Evolutionary conservation across 225 moss, liverwort and hornwort genomes (phyloP).

Genomic region (Marchantia polymorpha): DNA sequence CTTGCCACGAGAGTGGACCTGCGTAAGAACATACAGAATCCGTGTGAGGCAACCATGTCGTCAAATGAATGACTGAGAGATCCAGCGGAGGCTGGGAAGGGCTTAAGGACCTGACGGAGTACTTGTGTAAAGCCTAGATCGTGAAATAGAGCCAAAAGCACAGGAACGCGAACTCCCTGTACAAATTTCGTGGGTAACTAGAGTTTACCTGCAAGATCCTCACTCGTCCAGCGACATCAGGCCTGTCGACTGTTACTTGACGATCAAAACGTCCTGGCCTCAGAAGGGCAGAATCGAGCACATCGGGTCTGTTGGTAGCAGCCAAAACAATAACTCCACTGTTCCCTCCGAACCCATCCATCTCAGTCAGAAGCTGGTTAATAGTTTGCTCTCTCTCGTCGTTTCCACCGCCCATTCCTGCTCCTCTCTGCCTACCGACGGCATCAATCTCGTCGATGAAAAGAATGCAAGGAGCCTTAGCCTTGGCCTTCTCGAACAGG

Average conservation of each 20-base stretch:
- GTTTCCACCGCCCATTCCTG: slow-evolving; percentile 59
- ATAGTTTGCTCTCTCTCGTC: slow-evolving; percentile 58
- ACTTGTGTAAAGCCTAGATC: not conserved
- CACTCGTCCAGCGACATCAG: slow-evolving; percentile 49
- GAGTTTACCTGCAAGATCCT: slow-evolving; percentile 40
- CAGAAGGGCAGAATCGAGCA: slow-evolving; percentile 49
- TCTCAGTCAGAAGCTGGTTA: slow-evolving; percentile 53
- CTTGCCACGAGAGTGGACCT: slow-evolving; percentile 71
- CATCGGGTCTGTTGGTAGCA: slow-evolving; percentile 54
- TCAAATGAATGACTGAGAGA: not conserved
- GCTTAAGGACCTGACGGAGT: not conserved
- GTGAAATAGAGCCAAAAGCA: not conserved
- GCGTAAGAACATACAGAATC: not conserved
- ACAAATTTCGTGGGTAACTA: no score
- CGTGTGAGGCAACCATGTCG: not conserved
- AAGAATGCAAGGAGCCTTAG: slow-evolving; percentile 54
- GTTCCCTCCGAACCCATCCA: slow-evolving; percentile 54
- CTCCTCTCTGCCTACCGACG: slow-evolving; percentile 54
- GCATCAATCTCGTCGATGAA: slow-evolving; percentile 62
- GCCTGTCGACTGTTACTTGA: slow-evolving; percentile 54
- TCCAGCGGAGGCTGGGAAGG: not conserved
- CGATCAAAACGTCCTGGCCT: slow-evolving; percentile 54
- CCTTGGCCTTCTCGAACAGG: slow-evolving; percentile 55
- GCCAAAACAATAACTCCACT: slow-evolving; percentile 54
- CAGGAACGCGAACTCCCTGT: no score